A percentile compares a stretch with the other conserved stretches of the same genome.
phyloP scores from a whole-genome alignment of 2,329 filamentous ascomycete species.

The Fusarium incarnatum region DNA sequence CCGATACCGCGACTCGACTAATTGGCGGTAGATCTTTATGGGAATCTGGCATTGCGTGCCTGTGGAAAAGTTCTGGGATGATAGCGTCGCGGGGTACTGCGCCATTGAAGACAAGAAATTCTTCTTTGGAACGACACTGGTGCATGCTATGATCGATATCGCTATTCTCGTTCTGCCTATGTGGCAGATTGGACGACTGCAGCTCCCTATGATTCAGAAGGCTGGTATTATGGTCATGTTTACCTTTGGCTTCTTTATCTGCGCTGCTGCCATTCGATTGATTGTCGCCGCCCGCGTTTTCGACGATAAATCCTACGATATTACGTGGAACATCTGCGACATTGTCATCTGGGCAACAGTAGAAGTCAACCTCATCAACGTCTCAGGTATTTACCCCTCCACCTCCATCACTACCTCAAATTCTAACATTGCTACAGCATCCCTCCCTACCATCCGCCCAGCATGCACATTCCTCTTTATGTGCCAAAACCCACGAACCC shows the following conservation, averaged over 20 bases:
- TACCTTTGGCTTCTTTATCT: constrained; percentile 47
- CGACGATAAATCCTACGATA: constrained; percentile 25
- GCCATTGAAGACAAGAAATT: constrained; percentile 47
- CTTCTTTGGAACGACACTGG: constrained; percentile 50
- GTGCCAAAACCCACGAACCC: constrained; percentile 24
- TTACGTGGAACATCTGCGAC: constrained; percentile 41
- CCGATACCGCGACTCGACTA: not conserved
- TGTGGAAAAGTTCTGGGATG: constrained; percentile 36
- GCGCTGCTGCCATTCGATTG: constrained; percentile 34
- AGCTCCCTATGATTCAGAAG: constrained; percentile 45
- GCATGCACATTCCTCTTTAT: constrained; percentile 40
- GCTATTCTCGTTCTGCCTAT: constrained; percentile 48
- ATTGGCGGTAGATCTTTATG: constrained; percentile 22
- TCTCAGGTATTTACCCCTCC: constrained; percentile 24
- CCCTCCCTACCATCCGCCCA: constrained; percentile 43
- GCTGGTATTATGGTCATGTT: constrained; percentile 48
- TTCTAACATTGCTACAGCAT: constrained; percentile 11
- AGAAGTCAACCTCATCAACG: constrained; percentile 44
- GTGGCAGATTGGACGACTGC: constrained; percentile 48
- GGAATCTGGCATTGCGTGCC: constrained; percentile 39
- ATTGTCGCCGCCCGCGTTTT: constrained; percentile 36
- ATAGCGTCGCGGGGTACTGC: not conserved
- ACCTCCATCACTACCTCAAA: rapidly evolving
- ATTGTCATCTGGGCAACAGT: constrained; percentile 46
- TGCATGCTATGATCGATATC: constrained; percentile 49